phyloP scores from a whole-genome alignment of 805 yeast genomes.

The Blastobotrys attinorum region DNA sequence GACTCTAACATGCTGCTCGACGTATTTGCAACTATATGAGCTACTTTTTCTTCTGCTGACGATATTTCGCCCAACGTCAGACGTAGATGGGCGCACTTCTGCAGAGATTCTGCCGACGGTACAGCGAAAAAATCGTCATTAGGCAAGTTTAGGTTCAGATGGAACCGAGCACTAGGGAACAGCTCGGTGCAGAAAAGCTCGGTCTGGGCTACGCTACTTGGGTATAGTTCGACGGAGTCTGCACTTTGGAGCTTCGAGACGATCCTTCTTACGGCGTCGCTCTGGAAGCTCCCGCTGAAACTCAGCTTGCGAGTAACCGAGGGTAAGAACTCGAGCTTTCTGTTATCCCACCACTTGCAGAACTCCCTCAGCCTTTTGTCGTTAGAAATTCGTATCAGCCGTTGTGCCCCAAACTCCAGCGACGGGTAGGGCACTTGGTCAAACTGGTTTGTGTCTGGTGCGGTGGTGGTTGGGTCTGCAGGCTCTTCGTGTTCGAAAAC shows the following conservation, averaged over 20 bases:
- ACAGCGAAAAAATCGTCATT: too few relatives aligned
- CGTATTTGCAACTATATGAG: background rate
- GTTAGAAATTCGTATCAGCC: background rate
- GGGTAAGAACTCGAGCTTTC: background rate
- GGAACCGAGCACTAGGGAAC: background rate
- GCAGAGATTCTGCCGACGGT: background rate
- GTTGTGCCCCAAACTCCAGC: background rate
- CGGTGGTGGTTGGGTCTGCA: background rate
- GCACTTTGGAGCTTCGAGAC: background rate
- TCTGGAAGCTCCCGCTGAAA: background rate
- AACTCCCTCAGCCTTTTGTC: background rate
- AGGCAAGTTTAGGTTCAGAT: background rate
- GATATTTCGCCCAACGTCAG: too few relatives aligned
- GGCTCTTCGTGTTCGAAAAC: background rate
- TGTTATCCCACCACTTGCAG: background rate
- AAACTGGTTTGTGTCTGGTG: conserved; percentile 1
- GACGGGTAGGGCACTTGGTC: background rate
- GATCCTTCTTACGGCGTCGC: background rate
- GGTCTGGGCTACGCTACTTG: background rate
- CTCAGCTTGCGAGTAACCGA: background rate
- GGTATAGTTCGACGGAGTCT: too few relatives aligned
- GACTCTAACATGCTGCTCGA: background rate
- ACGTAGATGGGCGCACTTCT: background rate
- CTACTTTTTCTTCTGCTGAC: background rate
- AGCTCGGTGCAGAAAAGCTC: background rate